These are phyloP conservation scores for Biscogniauxia sp. DNA, from an alignment of 2,329 filamentous ascomycete species.

Conservation along the genomic window DNA sequence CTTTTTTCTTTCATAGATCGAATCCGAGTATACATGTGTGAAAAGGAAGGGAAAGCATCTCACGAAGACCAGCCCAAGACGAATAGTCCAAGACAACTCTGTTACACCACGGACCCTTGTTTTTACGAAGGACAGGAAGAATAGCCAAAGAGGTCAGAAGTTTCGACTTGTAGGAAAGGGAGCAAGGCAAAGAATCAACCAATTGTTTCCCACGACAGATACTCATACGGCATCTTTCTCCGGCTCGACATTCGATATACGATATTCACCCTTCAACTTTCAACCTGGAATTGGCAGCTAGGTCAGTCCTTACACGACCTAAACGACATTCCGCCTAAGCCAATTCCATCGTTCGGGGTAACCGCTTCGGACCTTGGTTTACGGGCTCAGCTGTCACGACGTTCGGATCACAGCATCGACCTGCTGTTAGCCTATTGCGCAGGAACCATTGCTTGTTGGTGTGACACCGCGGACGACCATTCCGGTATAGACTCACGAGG, in stretches of 20 bases:
- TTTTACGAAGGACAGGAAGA: background rate
- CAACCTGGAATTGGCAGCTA: background rate
- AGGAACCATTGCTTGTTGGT: conserved; percentile 27
- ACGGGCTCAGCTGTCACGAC: conserved; percentile 11
- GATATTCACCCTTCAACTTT: background rate
- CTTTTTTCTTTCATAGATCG: background rate
- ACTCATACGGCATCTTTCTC: background rate
- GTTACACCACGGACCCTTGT: background rate
- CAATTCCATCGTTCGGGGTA: background rate
- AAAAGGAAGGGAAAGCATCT: background rate
- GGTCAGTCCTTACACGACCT: background rate
- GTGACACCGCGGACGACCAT: conserved; percentile 14
- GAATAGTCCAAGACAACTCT: background rate
- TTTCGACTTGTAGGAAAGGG: too few relatives aligned
- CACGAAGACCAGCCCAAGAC: background rate
- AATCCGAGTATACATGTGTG: background rate
- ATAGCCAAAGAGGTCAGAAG: background rate
- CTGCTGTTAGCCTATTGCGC: conserved; percentile 28
- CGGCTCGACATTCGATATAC: background rate
- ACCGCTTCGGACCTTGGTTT: background rate
- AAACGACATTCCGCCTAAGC: background rate
- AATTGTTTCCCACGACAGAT: background rate
- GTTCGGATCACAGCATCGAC: conserved; percentile 26
- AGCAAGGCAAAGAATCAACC: background rate
- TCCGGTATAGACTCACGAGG: background rate